A percentile compares a stretch with the other conserved stretches of the same genome.
Evolutionary conservation across 257 asterid species (phyloP).

Genomic region (Jacaranda mimosifolia): DNA sequence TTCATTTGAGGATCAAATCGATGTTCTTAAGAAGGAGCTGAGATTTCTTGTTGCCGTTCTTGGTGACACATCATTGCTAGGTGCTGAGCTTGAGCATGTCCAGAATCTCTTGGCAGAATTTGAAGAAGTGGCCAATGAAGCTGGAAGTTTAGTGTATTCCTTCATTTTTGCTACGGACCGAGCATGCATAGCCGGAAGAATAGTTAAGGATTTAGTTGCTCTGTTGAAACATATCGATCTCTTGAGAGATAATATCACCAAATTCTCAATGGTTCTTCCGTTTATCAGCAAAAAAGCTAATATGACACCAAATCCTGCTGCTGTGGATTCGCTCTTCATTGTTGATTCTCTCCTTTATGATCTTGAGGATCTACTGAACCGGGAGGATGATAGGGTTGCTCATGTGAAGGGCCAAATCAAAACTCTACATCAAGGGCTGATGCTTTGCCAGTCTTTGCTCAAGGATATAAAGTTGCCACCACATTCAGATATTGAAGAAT

Average conservation of each 20-base stretch:
- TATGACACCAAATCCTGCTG: background rate
- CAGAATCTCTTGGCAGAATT: background rate
- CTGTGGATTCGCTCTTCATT: background rate
- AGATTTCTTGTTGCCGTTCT: background rate
- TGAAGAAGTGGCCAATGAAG: conserved; percentile 11
- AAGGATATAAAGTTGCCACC: background rate
- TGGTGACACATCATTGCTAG: background rate
- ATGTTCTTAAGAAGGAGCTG: background rate
- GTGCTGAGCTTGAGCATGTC: background rate
- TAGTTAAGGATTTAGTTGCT: background rate
- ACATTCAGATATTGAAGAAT: background rate
- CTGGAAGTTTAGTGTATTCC: conserved; percentile 31
- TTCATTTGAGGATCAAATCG: background rate
- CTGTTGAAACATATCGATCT: background rate
- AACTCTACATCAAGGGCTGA: background rate
- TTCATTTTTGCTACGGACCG: background rate
- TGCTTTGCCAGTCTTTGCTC: background rate
- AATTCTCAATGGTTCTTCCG: background rate
- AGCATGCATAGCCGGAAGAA: too few relatives aligned
- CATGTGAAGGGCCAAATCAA: background rate
- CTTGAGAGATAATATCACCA: conserved; percentile 3
- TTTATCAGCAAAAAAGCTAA: too few relatives aligned
- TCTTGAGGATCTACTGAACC: background rate
- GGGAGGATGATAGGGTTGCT: background rate
- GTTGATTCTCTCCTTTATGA: conserved; percentile 2